phyloP scores from a whole-genome alignment of 331 rosid species.

The Erythrophleum ivorense region DNA sequence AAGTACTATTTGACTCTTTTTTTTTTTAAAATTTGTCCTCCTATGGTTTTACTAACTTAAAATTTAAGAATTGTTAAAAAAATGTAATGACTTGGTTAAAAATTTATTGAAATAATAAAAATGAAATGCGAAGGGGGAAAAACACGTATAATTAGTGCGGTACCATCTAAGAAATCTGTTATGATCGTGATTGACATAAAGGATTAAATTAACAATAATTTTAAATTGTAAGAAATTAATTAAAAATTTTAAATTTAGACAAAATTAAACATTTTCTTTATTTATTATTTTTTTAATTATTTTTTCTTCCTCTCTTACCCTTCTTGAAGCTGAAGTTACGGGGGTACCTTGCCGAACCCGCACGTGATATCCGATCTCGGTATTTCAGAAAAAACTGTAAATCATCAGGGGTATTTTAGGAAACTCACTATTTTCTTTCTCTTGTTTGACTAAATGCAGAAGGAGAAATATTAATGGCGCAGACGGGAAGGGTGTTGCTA shows the following conservation, averaged over 20 bases:
- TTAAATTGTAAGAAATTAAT: no score
- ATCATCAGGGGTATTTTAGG: not conserved
- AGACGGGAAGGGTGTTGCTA: not conserved
- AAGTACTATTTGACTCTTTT: no score
- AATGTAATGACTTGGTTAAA: no score
- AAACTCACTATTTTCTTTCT: not conserved
- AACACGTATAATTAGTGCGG: no score
- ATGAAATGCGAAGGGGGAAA: no score
- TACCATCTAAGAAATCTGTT: no score
- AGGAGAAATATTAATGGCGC: not conserved
- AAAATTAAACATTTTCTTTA: not conserved
- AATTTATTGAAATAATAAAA: no score
- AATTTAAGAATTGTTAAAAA: no score
- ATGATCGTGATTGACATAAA: no score
- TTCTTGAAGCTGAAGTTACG: not conserved
- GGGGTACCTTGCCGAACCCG: not conserved
- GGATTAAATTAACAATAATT: no score
- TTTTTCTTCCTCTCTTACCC: not conserved
- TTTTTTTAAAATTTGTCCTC: no score
- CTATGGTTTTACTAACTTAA: no score
- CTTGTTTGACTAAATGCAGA: conserved; percentile 23
- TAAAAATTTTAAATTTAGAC: not conserved
- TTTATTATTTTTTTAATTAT: not conserved
- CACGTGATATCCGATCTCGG: not conserved
- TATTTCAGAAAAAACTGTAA: not conserved